Base-by-base conservation (phyloP, 1,139 yeast genomes). In the Geotrichum candidum region DNA sequence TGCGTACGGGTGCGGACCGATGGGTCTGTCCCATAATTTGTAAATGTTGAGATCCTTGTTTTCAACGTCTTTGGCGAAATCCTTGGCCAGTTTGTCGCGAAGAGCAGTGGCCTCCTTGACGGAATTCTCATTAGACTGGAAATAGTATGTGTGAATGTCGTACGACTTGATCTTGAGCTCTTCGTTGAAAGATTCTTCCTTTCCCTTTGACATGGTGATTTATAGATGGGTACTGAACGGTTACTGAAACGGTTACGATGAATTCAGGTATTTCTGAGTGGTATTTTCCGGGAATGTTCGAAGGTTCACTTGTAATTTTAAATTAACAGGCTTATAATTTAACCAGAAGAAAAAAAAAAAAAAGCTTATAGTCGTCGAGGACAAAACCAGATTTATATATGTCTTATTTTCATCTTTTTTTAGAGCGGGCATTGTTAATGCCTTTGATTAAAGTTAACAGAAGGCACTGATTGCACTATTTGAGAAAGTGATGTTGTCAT, bases 61-160 rank as follows among this genome's bases (percentile, higher is more conserved):
- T 18, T 72, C 77, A 27, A 84, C 73, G 61, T 83, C 86, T 11
- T 70, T 61, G 6, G 77, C 76, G 67, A 84, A 84, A 56, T 82
- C 84, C 54, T 66, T 59, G 51, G 69, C 69, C 7, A 83, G 76
- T 61, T 76, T 73, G 27, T 77, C 79, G 60, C 84, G 74, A 57
- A 84, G 74, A 15, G 72, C 72, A 11, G 63, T 65, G 2, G 84
- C 84, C 48, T 72, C 74, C 45, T 73, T 64, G 25, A 74, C 69
- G 62, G 83, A 79, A 7, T 64, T 65, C 13, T 72, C 72, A 63
- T 73, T 74, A 59, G 74, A 76, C 54, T 77, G 75, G 68, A 77
- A 76, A 78, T 81, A 83, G 71, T 84, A 84, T 0, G 85, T 80
- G 72, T 83, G 87, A 67, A 83, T 74, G 70, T 83, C 86, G 72